These are phyloP conservation scores for Daldinia eschscholtzii DNA, from an alignment of 2,329 filamentous ascomycete genomes.

Conservation along the genomic window DNA sequence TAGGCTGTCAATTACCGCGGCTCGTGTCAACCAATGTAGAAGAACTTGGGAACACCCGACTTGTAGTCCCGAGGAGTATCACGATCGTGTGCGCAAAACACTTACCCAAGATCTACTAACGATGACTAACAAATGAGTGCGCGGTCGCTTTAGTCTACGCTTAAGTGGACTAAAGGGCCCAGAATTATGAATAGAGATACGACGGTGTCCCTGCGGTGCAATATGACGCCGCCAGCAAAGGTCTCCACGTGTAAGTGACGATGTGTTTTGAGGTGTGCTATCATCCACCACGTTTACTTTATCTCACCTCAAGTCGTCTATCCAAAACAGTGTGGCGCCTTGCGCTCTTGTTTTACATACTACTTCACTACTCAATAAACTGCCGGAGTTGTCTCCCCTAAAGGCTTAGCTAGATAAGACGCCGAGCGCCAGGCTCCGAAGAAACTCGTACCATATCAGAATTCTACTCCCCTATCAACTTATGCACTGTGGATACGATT, in stretches of 20 bases:
- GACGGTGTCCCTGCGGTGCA: conserved; percentile 27
- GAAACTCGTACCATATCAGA: conserved; percentile 14
- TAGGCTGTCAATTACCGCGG: background rate
- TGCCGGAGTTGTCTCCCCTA: conserved; percentile 17
- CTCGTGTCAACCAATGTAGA: conserved; percentile 10
- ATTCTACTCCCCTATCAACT: conserved; percentile 9
- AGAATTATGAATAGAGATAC: conserved; percentile 19
- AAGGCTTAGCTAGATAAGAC: conserved; percentile 15
- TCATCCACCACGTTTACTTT: background rate
- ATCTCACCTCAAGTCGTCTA: background rate
- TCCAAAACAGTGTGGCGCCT: conserved; percentile 17
- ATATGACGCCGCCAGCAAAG: conserved; percentile 22
- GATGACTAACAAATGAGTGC: conserved; percentile 19
- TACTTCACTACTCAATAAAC: background rate
- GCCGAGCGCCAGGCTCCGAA: conserved; percentile 25
- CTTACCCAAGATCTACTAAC: conserved; percentile 31
- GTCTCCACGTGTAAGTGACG: conserved; percentile 34
- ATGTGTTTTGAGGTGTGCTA: conserved; percentile 9
- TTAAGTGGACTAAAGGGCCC: conserved; percentile 27
- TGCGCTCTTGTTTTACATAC: conserved; percentile 15
- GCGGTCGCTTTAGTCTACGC: conserved; percentile 27
- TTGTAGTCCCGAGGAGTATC: conserved; percentile 27
- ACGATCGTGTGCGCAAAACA: conserved; percentile 33
- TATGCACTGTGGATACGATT: conserved; percentile 18
- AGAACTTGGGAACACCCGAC: conserved; percentile 22